Conservation (phyloP, 805 yeast species). For the Komagataella pastoris region DNA sequence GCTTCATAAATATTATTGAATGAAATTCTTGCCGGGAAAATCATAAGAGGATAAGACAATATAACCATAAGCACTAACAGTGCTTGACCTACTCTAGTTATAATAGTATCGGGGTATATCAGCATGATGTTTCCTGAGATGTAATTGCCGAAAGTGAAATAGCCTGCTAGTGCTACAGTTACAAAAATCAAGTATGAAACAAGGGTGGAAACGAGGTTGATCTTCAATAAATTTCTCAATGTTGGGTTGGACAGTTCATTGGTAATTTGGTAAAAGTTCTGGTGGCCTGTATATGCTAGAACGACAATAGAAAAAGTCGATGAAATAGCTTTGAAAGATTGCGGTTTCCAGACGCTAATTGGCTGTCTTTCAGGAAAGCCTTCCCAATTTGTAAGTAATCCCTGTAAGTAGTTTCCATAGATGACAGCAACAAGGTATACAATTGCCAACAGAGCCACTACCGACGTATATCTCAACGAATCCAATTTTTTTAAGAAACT, state of each 20-base stretch:
- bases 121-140: constrained; percentile 57
- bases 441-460: constrained; percentile 57
- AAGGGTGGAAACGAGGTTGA: constrained; percentile 32
- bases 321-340: constrained; percentile 29
- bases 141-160: constrained; percentile 56
- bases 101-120: constrained; percentile 43
- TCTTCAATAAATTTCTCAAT: constrained; percentile 29
- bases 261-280: constrained; percentile 65
- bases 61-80: constrained; percentile 60
- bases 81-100: constrained; percentile 40
- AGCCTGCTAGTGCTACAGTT: constrained; percentile 55
- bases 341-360: constrained; percentile 25
- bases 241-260: constrained; percentile 50
- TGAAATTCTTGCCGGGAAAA: constrained; percentile 71
- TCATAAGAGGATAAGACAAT: constrained; percentile 67
- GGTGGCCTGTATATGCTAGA: constrained; percentile 74
- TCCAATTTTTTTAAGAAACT: constrained; percentile 51
- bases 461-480: constrained; percentile 54
- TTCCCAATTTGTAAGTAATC: constrained; percentile 12
- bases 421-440: constrained; percentile 47
- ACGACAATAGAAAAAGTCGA: constrained; percentile 64
- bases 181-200: constrained; percentile 46
- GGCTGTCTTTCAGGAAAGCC: constrained; percentile 34
- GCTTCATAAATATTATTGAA: constrained; percentile 51
- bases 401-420: constrained; percentile 29